A percentile compares a stretch with the other conserved stretches of the same genome.
Conservation (phyloP, 345 rosid species). For the Eucalyptus guilfoylei region DNA sequence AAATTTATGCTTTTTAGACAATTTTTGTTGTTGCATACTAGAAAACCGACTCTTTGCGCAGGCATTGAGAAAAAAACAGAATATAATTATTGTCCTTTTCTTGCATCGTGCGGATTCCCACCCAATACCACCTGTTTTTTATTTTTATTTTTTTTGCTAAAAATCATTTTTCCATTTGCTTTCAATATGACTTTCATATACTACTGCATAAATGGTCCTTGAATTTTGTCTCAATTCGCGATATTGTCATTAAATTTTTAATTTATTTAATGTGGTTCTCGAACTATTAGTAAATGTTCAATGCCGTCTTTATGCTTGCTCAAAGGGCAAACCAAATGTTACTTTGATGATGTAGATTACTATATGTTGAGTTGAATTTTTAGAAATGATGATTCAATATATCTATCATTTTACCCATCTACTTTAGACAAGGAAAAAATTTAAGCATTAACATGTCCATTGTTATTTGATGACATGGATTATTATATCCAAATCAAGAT, state of each 20-base stretch:
- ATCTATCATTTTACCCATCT: too few relatives aligned
- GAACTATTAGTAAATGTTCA: accelerated
- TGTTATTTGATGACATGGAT: not conserved
- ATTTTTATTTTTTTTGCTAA: not conserved
- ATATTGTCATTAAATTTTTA: accelerated
- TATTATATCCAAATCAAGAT: not conserved
- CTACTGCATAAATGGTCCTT: accelerated
- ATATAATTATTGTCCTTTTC: too few relatives aligned
- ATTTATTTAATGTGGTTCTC: too few relatives aligned
- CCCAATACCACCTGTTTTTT: not conserved
- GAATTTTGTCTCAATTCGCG: accelerated
- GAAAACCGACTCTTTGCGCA: too few relatives aligned
- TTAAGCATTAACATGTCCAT: not conserved
- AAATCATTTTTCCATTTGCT: not conserved
- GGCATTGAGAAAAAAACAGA: too few relatives aligned
- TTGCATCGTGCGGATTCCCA: not conserved
- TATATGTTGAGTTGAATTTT: not conserved
- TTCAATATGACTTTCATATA: too few relatives aligned
- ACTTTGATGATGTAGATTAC: too few relatives aligned
- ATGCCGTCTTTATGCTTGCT: too few relatives aligned
- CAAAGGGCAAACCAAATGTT: not conserved
- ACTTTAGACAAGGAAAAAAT: too few relatives aligned
- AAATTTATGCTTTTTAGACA: too few relatives aligned
- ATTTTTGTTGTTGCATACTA: too few relatives aligned
- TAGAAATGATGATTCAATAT: too few relatives aligned